phyloP scores from a whole-genome alignment of 2,329 filamentous ascomycete genomes.

The Colletotrichum orbiculare region DNA sequence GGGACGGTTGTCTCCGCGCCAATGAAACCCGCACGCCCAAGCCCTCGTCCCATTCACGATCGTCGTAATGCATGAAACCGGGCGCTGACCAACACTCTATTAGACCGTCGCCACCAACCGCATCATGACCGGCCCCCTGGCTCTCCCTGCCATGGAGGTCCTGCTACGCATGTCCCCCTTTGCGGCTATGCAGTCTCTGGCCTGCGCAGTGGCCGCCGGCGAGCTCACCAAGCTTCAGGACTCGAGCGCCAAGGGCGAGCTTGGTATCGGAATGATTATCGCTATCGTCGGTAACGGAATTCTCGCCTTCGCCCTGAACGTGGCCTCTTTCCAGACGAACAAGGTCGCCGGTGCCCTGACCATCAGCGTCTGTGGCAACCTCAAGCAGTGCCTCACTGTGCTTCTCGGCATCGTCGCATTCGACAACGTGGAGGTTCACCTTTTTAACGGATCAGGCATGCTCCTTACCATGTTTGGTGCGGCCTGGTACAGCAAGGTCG shows the following conservation, averaged over 20 bases:
- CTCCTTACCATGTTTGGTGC: slow-evolving; percentile 64
- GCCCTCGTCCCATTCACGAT: slow-evolving; percentile 13
- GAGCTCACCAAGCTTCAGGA: slow-evolving; percentile 59
- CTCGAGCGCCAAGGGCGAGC: slow-evolving; percentile 48
- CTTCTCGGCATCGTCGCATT: slow-evolving; percentile 65
- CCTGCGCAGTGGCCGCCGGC: slow-evolving; percentile 62
- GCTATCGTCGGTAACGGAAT: slow-evolving; percentile 62
- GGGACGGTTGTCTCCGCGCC: slow-evolving; percentile 15
- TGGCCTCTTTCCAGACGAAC: slow-evolving; percentile 68
- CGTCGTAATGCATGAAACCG: slow-evolving; percentile 11
- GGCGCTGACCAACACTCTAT: slow-evolving; percentile 15
- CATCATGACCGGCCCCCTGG: slow-evolving; percentile 70
- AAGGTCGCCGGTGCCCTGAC: slow-evolving; percentile 67
- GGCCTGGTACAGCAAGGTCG: slow-evolving; percentile 68
- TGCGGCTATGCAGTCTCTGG: slow-evolving; percentile 65
- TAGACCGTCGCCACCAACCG: slow-evolving; percentile 72
- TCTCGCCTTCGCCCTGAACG: slow-evolving; percentile 66
- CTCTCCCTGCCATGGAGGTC: slow-evolving; percentile 68
- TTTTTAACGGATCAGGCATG: slow-evolving; percentile 68
- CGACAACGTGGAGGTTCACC: slow-evolving; percentile 57
- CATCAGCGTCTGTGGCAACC: slow-evolving; percentile 69
- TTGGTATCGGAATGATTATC: slow-evolving; percentile 50
- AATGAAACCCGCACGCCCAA: slow-evolving; percentile 25
- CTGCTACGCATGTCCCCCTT: slow-evolving; percentile 72
- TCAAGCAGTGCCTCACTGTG: slow-evolving; percentile 69